These are phyloP conservation scores for Mycena maculata DNA, from an alignment of 768 basidiomycete species.

Conservation along the genomic window DNA sequence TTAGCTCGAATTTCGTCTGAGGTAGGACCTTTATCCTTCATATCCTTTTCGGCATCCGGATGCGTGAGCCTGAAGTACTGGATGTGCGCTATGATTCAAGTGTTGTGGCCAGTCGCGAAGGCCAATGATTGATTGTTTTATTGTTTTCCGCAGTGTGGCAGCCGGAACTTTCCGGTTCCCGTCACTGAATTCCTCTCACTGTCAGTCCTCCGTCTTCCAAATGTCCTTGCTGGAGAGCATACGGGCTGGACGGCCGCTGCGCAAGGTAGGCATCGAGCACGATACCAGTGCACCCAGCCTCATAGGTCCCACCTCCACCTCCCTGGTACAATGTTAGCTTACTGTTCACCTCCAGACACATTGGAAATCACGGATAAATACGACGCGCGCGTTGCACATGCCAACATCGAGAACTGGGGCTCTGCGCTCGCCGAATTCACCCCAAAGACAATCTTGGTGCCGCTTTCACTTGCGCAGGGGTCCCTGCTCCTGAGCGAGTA, in stretches of 20 bases:
- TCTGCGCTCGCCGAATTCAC: conserved; percentile 13
- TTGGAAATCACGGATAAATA: conserved; percentile 27
- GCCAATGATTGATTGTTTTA: no score
- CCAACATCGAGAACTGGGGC: conserved; percentile 35
- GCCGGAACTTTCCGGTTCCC: no score
- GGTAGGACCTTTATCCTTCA: conserved; percentile 7
- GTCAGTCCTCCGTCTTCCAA: no score
- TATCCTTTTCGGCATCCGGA: no score
- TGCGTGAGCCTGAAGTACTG: no score
- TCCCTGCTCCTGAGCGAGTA: conserved; percentile 23
- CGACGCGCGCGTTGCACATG: conserved; percentile 25
- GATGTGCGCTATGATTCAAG: no score
- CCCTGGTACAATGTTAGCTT: no score
- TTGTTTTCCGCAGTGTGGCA: no score
- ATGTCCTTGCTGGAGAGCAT: conserved; percentile 30
- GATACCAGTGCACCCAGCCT: conserved; percentile 25
- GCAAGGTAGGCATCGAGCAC: conserved; percentile 14
- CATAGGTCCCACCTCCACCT: no score
- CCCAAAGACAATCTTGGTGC: conserved; percentile 21
- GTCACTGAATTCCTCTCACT: no score
- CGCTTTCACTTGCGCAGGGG: conserved; percentile 23
- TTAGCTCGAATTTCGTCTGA: conserved; percentile 7
- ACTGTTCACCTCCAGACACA: conserved; percentile 12
- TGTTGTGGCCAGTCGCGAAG: no score
- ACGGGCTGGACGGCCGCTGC: conserved; percentile 12